Percentiles rank a stretch among this genome's conserved stretches.
These are phyloP conservation scores for Eucalyptus lansdowneana DNA, from an alignment of 345 rosid species.

Conservation along the genomic window DNA sequence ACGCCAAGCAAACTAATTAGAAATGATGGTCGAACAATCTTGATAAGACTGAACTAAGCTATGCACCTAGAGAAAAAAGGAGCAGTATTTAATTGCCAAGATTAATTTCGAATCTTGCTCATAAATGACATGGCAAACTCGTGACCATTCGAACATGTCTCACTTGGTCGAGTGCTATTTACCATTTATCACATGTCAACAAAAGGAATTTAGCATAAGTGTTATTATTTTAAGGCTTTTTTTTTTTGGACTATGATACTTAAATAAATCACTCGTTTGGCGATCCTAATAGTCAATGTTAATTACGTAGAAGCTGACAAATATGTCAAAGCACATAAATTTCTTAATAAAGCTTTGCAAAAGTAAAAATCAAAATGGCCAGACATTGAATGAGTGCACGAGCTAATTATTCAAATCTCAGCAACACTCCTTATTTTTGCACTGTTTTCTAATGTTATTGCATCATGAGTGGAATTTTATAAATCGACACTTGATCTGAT, in stretches of 20 bases:
- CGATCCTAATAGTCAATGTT: neutral
- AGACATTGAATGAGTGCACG: neutral
- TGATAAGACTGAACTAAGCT: neutral
- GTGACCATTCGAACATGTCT: neutral
- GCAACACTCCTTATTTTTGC: neutral
- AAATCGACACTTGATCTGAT: neutral
- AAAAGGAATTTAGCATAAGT: neutral
- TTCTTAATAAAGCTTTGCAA: neutral
- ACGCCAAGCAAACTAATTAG: neutral
- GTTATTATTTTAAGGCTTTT: neutral
- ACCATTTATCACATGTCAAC: neutral
- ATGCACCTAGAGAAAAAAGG: accelerated
- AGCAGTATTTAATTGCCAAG: neutral
- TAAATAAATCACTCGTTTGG: neutral
- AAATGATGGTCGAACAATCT: neutral
- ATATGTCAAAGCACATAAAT: neutral
- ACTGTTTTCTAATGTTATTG: neutral
- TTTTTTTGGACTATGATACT: accelerated
- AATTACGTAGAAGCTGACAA: neutral
- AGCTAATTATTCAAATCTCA: neutral
- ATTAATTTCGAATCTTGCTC: neutral
- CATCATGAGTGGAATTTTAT: neutral
- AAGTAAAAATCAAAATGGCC: neutral
- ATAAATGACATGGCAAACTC: neutral
- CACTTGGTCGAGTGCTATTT: neutral